Evolutionary conservation across 371 early-diverging fungal genomes (phyloP), one percentile per base, ranked within the genome.

Genomic region (Aphelidium insulamus): DNA sequence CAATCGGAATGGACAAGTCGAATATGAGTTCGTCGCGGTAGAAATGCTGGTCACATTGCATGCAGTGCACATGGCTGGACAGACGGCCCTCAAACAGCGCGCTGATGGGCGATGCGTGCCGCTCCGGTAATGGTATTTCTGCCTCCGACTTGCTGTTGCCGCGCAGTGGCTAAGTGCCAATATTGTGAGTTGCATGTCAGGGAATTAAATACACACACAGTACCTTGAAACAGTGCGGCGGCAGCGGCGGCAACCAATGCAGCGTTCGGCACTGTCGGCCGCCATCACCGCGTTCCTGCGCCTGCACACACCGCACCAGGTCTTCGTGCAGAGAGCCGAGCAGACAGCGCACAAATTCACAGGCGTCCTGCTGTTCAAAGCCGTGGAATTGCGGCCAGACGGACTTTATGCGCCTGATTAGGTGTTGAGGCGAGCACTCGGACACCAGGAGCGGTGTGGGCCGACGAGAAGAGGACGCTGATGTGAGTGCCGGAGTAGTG

Each of bases 1-100:
- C 61, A 27, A 66, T 57, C 3, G 60, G 49, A 33, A 64, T 46
- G 3, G 62, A 50, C 15, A 66, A 33, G 39, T 49, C 55, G 32
- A 59, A 44, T 34, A 55, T n/a, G n/a, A n/a, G n/a, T n/a, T n/a
- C n/a, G n/a, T n/a, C n/a, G n/a, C n/a, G n/a, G n/a, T n/a, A 56
- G 10, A 52, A 48, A 28, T 66, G 64, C 45, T 43, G 43, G 21
- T 43, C 41, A 34, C 69, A 69, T 11, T 21, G 36, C 26, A 46
- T 22, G 41, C 69, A 69, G 10, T 41, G 41, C 2, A 66, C 49
- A 19, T 46, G 34, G 28, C 54, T 57, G 22, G 45, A 47, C 14
- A 62, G 31, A 20, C 40, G 34, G 11, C 56, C 61, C 31, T 56
- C 55, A 37, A 69, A 69, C 21, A 59, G 39, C 14, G 54, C 42